Evolutionary conservation across 441 rosid species (phyloP).

Genomic region (Populus hybrid): DNA sequence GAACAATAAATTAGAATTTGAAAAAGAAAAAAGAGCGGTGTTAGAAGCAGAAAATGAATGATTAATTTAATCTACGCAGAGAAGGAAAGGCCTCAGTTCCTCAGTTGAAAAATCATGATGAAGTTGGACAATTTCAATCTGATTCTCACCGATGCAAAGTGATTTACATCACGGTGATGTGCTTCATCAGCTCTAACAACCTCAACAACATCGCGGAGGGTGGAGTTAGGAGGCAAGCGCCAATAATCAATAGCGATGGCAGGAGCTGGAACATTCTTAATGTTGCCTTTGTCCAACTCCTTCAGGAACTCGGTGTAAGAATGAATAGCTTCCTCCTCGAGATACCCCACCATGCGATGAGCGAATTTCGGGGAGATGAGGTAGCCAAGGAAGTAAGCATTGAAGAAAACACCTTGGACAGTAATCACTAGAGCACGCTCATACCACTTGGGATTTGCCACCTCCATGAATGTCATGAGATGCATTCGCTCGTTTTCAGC

Average conservation of each 20-base stretch:
- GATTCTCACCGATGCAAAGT: constrained; percentile 9
- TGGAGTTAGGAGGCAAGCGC: constrained; percentile 46
- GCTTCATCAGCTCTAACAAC: no score
- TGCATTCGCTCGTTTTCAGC: constrained; percentile 98
- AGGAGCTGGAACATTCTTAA: constrained; percentile 76
- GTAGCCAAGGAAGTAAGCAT: constrained; percentile 72
- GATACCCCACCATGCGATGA: constrained; percentile 77
- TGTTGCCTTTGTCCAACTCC: constrained; percentile 65
- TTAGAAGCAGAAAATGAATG: no score
- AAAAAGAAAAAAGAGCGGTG: no score
- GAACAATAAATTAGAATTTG: neutral
- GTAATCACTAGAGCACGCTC: constrained; percentile 70
- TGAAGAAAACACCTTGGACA: constrained; percentile 83
- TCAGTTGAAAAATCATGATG: no score
- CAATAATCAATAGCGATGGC: constrained; percentile 90
- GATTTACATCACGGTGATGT: no score
- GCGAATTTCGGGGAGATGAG: constrained; percentile 72
- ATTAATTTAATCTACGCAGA: no score
- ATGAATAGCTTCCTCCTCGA: constrained; percentile 85
- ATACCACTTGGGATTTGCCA: constrained; percentile 71
- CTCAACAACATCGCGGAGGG: no score
- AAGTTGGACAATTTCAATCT: neutral
- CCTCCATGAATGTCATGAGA: constrained; percentile 84
- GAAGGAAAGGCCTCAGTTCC: no score
- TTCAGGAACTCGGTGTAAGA: constrained; percentile 83